Conservation (phyloP, 2,329 filamentous ascomycete species). For the Trichophyton verrucosum region DNA sequence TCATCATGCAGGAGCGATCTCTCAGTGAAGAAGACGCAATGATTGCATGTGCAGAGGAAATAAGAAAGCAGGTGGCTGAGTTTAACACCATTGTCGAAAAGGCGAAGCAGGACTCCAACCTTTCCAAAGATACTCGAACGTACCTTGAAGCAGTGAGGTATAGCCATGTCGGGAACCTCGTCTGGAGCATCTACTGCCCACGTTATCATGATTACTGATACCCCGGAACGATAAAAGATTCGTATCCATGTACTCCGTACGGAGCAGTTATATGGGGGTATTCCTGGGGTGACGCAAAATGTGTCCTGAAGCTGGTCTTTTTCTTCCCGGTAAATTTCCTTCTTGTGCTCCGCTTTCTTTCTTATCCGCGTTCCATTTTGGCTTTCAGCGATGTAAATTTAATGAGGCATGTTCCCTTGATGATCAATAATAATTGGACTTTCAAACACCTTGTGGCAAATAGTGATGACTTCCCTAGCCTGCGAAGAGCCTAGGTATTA, state of each 20-base stretch:
- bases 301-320: background rate
- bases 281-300: background rate
- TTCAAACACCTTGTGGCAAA: no score
- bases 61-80: slow-evolving; percentile 16
- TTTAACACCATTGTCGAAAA: slow-evolving; percentile 15
- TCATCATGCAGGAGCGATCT: slow-evolving; percentile 28
- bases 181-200: slow-evolving; percentile 28
- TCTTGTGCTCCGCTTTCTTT: background rate
- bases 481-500: no score
- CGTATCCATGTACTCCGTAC: background rate
- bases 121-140: slow-evolving; percentile 18
- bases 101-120: slow-evolving; percentile 7
- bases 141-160: slow-evolving; percentile 23
- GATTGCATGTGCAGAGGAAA: slow-evolving; percentile 15
- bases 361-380: background rate
- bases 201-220: slow-evolving; percentile 19
- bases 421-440: no score
- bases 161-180: slow-evolving; percentile 24
- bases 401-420: background rate
- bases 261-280: background rate
- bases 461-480: no score
- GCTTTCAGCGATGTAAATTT: background rate
- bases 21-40: slow-evolving; percentile 21
- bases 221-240: background rate
- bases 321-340: background rate